Conservation (phyloP, 202 grass and related monocot species). For the Hordeum pubiflorum region DNA sequence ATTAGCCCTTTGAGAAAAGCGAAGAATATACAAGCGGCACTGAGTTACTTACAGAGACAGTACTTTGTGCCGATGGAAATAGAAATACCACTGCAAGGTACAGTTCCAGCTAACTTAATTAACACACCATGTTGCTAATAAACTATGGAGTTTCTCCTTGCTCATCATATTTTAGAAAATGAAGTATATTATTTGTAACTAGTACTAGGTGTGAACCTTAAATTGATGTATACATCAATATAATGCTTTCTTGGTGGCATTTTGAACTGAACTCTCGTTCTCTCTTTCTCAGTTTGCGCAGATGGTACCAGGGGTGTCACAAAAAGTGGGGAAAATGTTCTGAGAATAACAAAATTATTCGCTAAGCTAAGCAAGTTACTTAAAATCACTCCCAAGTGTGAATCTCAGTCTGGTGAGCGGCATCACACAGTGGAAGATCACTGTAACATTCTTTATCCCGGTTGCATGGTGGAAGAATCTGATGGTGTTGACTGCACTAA, state of each 20-base stretch:
- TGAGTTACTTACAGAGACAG: constrained; percentile 66
- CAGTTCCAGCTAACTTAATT: constrained; percentile 4
- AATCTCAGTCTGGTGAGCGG: constrained; percentile 24
- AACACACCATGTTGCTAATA: constrained; percentile 5
- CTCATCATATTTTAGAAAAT: constrained; percentile 7
- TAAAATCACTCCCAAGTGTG: constrained; percentile 35
- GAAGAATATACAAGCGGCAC: constrained; percentile 62
- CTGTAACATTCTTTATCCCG: constrained; percentile 63
- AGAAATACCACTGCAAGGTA: constrained; percentile 72
- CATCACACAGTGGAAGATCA: constrained; percentile 50
- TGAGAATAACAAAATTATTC: constrained; percentile 75
- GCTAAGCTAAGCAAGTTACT: constrained; percentile 52
- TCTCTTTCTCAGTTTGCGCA: constrained; percentile 24
- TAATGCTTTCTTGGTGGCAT: neutral
- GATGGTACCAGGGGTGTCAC: constrained; percentile 38
- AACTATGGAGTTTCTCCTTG: constrained; percentile 5
- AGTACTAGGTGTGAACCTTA: neutral
- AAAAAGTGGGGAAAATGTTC: constrained; percentile 63
- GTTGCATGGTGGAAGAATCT: constrained; percentile 30
- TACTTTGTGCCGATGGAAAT: constrained; percentile 64
- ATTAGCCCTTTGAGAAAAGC: constrained; percentile 73
- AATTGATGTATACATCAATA: neutral
- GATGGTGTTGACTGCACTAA: constrained; percentile 33
- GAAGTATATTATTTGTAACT: neutral
- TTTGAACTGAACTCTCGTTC: constrained; percentile 14